Conservation (phyloP, 2,329 filamentous ascomycete genomes). For the Cyphellophora attinorum region DNA sequence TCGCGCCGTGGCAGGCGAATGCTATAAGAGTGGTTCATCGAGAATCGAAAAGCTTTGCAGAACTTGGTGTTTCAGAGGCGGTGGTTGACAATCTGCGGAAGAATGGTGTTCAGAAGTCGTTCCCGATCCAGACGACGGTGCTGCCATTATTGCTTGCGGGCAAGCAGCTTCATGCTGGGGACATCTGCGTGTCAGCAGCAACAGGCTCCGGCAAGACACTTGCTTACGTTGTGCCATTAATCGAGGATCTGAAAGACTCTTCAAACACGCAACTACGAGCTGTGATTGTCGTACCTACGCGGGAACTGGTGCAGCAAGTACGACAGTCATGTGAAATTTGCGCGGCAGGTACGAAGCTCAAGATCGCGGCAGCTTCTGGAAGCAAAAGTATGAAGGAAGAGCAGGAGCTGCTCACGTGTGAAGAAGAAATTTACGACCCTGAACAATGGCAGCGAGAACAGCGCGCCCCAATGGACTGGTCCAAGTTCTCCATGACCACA, state of each 20-base stretch:
- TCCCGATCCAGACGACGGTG: constrained; percentile 70
- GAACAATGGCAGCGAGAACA: constrained; percentile 38
- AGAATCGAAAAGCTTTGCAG: constrained; percentile 50
- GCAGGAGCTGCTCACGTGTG: constrained; percentile 51
- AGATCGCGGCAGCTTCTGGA: constrained; percentile 73
- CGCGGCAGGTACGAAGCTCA: constrained; percentile 59
- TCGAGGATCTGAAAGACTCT: constrained; percentile 61
- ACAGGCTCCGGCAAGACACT: constrained; percentile 95
- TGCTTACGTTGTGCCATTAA: constrained; percentile 78
- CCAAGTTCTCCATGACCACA: constrained; percentile 36
- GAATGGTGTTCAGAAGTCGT: constrained; percentile 61
- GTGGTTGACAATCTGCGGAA: constrained; percentile 53
- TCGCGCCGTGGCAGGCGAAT: constrained; percentile 72
- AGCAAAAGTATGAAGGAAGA: constrained; percentile 63
- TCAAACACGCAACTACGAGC: constrained; percentile 61
- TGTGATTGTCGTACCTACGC: constrained; percentile 78
- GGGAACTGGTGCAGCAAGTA: constrained; percentile 82
- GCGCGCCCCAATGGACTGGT: constrained; percentile 35
- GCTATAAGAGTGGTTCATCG: constrained; percentile 45
- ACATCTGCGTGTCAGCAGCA: constrained; percentile 82
- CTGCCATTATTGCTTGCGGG: constrained; percentile 69
- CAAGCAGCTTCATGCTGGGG: constrained; percentile 53
- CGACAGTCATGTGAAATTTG: constrained; percentile 69
- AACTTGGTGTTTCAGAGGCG: constrained; percentile 53
- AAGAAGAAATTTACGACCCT: constrained; percentile 61